These are phyloP conservation scores for Cyathus striatus DNA, from an alignment of 768 basidiomycete genomes.

Conservation along the genomic window DNA sequence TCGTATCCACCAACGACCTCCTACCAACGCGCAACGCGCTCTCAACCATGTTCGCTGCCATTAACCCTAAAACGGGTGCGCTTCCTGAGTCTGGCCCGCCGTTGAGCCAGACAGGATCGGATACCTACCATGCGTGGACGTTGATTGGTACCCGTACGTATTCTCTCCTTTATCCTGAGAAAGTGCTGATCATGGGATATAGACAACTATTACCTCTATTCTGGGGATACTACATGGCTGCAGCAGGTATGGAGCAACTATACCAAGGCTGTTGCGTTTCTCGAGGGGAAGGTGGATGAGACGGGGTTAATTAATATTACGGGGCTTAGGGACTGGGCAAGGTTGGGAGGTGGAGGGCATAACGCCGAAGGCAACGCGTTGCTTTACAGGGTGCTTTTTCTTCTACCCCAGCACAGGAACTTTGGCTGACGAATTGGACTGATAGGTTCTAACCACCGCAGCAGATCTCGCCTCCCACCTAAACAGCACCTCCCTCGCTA, in stretches of 20 bases:
- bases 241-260: slow-evolving; percentile 47
- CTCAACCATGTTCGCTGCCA: slow-evolving; percentile 51
- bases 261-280: slow-evolving; percentile 49
- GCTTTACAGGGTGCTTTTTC: slow-evolving; percentile 33
- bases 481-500: slow-evolving; percentile 25
- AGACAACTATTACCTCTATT: slow-evolving; percentile 55
- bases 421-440: background rate
- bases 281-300: slow-evolving; percentile 45
- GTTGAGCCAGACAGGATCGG: slow-evolving; percentile 38
- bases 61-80: slow-evolving; percentile 47
- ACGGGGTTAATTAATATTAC: slow-evolving; percentile 52
- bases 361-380: slow-evolving; percentile 55
- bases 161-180: background rate
- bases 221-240: slow-evolving; percentile 50
- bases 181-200: background rate
- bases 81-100: slow-evolving; percentile 50
- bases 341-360: slow-evolving; percentile 49
- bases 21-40: slow-evolving; percentile 51
- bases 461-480: slow-evolving; percentile 37
- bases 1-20: slow-evolving; percentile 58
- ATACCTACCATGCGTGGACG: slow-evolving; percentile 60
- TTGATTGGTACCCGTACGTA: slow-evolving; percentile 47
- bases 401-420: too few relatives aligned
- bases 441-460: slow-evolving; percentile 45
- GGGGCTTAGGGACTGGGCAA: slow-evolving; percentile 53